Percentiles rank a stretch among this genome's conserved stretches.
Evolutionary conservation across 805 yeast genomes (phyloP).

Genomic region (Yarrowia porcina): DNA sequence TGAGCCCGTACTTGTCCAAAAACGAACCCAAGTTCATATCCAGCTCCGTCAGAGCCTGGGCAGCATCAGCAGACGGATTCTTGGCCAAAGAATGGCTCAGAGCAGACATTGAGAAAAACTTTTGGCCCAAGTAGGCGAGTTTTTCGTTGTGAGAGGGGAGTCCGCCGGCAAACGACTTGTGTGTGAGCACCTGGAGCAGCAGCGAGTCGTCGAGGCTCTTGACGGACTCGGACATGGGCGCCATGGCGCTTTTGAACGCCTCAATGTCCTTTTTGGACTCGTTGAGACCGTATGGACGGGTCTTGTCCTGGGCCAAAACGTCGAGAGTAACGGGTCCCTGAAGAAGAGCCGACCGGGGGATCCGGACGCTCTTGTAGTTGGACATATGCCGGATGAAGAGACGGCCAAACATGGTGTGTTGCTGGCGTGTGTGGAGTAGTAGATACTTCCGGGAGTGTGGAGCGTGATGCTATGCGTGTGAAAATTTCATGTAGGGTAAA

Average conservation of each 20-base stretch:
- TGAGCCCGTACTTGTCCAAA: constrained; percentile 12
- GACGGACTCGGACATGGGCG: constrained; percentile 31
- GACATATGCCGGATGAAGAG: constrained; percentile 19
- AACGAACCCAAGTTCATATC: too few species aligned
- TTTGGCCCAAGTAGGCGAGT: constrained; percentile 59
- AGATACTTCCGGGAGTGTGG: not conserved
- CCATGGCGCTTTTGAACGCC: not conserved
- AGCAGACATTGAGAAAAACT: constrained; percentile 31
- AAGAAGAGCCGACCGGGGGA: constrained; percentile 14
- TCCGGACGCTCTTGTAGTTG: constrained; percentile 18
- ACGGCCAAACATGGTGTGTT: constrained; percentile 7
- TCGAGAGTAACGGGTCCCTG: constrained; percentile 26
- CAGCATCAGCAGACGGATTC: too few species aligned
- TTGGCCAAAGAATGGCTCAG: not conserved
- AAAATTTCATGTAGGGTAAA: constrained; percentile 24
- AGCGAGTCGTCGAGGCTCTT: constrained; percentile 57
- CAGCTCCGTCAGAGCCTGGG: too few species aligned
- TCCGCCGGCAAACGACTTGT: constrained; percentile 93
- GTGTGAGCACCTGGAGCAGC: constrained; percentile 79
- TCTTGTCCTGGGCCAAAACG: not conserved
- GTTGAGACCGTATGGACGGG: constrained; percentile 14
- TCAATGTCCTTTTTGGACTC: constrained; percentile 17
- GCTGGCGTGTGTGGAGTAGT: not conserved
- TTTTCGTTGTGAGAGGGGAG: constrained; percentile 85
- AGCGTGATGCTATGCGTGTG: not conserved